Conservation (phyloP, 1,284 basidiomycete genomes). For the Moesziomyces sp. region DNA sequence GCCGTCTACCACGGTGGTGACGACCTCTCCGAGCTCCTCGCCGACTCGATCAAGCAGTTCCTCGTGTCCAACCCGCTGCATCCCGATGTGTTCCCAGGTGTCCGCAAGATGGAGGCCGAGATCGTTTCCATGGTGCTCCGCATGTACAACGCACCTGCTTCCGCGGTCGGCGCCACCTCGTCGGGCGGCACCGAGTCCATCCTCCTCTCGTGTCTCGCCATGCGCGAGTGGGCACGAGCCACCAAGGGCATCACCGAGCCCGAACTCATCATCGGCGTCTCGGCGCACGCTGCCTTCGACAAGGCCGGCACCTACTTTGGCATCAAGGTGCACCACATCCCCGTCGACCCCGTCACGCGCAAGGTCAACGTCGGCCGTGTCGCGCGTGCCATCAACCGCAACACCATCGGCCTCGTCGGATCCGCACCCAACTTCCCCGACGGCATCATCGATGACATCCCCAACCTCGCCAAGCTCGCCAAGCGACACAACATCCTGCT, state of each 20-base stretch:
- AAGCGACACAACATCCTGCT: constrained; percentile 81
- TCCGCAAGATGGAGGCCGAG: constrained; percentile 97
- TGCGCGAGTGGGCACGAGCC: constrained; percentile 88
- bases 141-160: constrained; percentile 81
- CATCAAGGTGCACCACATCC: constrained; percentile 90
- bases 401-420: constrained; percentile 79
- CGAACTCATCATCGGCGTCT: constrained; percentile 88
- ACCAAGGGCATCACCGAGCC: constrained; percentile 89
- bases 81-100: constrained; percentile 92
- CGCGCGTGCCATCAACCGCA: constrained; percentile 71
- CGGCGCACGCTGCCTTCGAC: constrained; percentile 94
- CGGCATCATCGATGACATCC: constrained; percentile 79
- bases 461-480: constrained; percentile 81
- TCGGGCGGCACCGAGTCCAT: constrained; percentile 97
- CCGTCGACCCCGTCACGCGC: constrained; percentile 83
- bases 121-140: constrained; percentile 89
- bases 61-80: constrained; percentile 85
- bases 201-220: constrained; percentile 90
- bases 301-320: constrained; percentile 90
- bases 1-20: constrained; percentile 68
- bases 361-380: constrained; percentile 82
- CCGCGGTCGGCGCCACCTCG: constrained; percentile 86
- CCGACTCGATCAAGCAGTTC: constrained; percentile 56
- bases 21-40: constrained; percentile 58
- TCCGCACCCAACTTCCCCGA: constrained; percentile 79